Evolutionary conservation across 2,329 filamentous ascomycete genomes (phyloP).

Genomic region (Kalaharituber pfeilii): DNA sequence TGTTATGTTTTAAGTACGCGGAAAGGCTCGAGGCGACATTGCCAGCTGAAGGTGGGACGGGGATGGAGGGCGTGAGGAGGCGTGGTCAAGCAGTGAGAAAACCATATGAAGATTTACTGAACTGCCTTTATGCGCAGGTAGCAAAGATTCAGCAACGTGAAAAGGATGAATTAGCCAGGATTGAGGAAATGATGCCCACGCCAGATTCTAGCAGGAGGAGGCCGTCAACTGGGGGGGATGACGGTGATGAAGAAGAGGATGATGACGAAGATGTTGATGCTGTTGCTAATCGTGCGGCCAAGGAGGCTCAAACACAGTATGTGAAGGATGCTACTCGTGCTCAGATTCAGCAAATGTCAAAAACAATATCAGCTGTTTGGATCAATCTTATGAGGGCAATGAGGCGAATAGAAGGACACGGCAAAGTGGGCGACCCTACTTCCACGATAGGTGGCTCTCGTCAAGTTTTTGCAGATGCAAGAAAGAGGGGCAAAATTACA

Average conservation of each 20-base stretch:
- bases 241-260: conserved; percentile 35
- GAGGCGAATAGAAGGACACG: conserved; percentile 77
- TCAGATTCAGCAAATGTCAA: conserved; percentile 63
- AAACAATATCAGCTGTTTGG: conserved; percentile 84
- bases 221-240: conserved; percentile 24
- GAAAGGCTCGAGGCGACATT: conserved; percentile 71
- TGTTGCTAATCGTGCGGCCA: conserved; percentile 31
- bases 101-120: conserved; percentile 66
- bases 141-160: conserved; percentile 52
- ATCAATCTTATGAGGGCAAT: conserved; percentile 87
- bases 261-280: conserved; percentile 28
- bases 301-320: conserved; percentile 45
- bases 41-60: conserved; percentile 55
- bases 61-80: conserved; percentile 39
- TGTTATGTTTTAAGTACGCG: conserved; percentile 75
- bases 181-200: conserved; percentile 33
- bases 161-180: conserved; percentile 38
- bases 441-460: conserved; percentile 48
- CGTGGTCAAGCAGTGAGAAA: conserved; percentile 58
- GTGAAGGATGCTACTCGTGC: conserved; percentile 39
- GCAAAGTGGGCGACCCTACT: conserved; percentile 44
- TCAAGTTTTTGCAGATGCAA: conserved; percentile 75
- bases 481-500: conserved; percentile 69
- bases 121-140: conserved; percentile 74
- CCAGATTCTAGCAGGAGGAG: conserved; percentile 24